phyloP scores from a whole-genome alignment of 2,329 filamentous ascomycete genomes.

The Chalara sp. region DNA sequence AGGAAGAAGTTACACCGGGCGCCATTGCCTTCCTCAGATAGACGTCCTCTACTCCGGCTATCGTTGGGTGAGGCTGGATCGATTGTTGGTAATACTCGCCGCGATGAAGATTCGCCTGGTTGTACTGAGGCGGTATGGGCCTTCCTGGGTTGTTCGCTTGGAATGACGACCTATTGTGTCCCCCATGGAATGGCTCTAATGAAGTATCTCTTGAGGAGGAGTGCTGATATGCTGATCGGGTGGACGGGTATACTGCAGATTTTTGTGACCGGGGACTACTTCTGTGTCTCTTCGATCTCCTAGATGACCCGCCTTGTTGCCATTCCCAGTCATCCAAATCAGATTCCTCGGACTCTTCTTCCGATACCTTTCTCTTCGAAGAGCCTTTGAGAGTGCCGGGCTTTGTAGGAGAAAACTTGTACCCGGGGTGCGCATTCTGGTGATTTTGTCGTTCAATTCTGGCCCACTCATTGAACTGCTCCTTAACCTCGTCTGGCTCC shows the following conservation, averaged over 20 bases:
- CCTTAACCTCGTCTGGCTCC: constrained; percentile 66
- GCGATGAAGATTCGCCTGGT: constrained; percentile 32
- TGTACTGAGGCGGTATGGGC: constrained; percentile 38
- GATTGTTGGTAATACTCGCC: constrained; percentile 43
- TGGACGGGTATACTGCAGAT: constrained; percentile 20
- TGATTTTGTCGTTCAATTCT: constrained; percentile 80
- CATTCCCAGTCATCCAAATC: constrained; percentile 42
- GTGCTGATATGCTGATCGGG: constrained; percentile 24
- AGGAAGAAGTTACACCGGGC: constrained; percentile 23
- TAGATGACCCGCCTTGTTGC: constrained; percentile 20
- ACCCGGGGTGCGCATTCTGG: constrained; percentile 75
- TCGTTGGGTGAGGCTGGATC: constrained; percentile 16
- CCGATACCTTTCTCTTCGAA: constrained; percentile 40
- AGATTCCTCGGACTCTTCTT: constrained; percentile 34
- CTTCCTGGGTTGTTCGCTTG: constrained; percentile 43
- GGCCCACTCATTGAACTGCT: constrained; percentile 73
- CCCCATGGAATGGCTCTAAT: constrained; percentile 17
- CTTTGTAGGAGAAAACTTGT: constrained; percentile 91
- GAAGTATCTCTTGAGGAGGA: constrained; percentile 21
- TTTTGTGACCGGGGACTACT: constrained; percentile 12
- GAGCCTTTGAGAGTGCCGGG: constrained; percentile 32
- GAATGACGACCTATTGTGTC: constrained; percentile 41
- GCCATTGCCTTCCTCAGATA: constrained; percentile 34
- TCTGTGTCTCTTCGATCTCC: constrained; percentile 14
- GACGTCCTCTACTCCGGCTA: constrained; percentile 32